These are phyloP conservation scores for Straminergon stramineum DNA, from an alignment of 225 moss, liverwort and hornwort species.

Conservation along the genomic window DNA sequence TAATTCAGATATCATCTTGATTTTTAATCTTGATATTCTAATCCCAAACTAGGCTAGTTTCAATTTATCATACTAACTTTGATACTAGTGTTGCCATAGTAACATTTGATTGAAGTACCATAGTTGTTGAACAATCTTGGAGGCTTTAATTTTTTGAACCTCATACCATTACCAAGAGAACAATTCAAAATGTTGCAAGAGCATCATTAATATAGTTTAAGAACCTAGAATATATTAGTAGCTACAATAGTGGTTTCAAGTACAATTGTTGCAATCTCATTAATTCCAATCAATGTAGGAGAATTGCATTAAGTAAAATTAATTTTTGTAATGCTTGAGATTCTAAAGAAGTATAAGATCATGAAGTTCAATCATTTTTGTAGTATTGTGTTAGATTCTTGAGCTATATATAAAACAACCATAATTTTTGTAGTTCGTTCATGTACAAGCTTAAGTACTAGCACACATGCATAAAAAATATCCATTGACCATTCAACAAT, in stretches of 20 bases:
- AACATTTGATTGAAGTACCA: background rate
- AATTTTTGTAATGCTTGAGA: too few relatives aligned
- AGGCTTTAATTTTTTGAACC: background rate
- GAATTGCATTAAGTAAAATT: too few relatives aligned
- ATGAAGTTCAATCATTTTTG: too few relatives aligned
- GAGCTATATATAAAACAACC: background rate
- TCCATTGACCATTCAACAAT: too few relatives aligned
- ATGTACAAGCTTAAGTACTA: background rate
- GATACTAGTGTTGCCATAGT: accelerated
- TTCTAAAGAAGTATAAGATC: too few relatives aligned
- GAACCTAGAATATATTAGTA: background rate
- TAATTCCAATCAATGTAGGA: too few relatives aligned
- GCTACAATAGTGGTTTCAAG: background rate
- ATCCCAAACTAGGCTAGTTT: accelerated
- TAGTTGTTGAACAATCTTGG: accelerated
- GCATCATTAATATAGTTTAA: accelerated
- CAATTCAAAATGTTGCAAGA: background rate
- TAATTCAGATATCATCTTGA: accelerated
- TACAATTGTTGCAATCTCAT: background rate
- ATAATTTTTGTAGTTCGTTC: too few relatives aligned
- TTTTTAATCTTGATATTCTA: background rate
- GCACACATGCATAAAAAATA: background rate
- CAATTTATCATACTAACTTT: background rate
- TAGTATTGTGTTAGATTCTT: background rate
- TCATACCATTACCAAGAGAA: background rate